phyloP scores from a whole-genome alignment of 2,329 filamentous ascomycete genomes.

The Coniochaeta pulveracea region DNA sequence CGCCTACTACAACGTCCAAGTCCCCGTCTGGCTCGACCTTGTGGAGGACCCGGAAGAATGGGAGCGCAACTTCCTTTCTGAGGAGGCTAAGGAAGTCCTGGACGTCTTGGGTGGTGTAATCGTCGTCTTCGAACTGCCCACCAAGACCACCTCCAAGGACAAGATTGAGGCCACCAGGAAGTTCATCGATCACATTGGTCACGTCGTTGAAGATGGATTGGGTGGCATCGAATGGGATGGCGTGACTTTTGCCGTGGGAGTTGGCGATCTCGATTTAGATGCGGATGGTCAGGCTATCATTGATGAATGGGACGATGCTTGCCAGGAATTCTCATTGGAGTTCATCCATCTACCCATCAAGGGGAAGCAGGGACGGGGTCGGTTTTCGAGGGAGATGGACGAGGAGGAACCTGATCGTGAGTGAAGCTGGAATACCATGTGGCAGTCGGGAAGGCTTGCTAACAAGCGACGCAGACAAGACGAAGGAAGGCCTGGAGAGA shows the following conservation, averaged over 20 bases:
- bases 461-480: conserved; percentile 33
- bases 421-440: not conserved
- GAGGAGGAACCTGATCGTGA: not conserved
- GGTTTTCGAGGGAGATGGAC: not conserved
- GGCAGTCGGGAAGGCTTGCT: conserved; percentile 9
- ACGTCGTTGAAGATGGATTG: conserved; percentile 43
- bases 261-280: conserved; percentile 19
- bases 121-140: conserved; percentile 38
- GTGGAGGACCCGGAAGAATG: conserved; percentile 39
- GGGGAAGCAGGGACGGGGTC: conserved; percentile 9
- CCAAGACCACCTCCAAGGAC: conserved; percentile 3
- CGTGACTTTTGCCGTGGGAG: conserved; percentile 46
- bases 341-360: conserved; percentile 39
- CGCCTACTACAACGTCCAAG: conserved; percentile 46
- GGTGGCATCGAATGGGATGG: conserved; percentile 56
- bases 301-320: conserved; percentile 51
- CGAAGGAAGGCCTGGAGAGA: conserved; percentile 45
- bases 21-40: conserved; percentile 60
- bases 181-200: conserved; percentile 40
- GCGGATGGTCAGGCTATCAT: conserved; percentile 23
- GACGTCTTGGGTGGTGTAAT: conserved; percentile 49
- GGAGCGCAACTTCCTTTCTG: conserved; percentile 45
- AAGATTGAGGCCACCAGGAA: conserved; percentile 17
- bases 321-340: conserved; percentile 46
- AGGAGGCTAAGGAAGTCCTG: conserved; percentile 52